These are phyloP conservation scores for Biscutella laevigata DNA, from an alignment of 441 rosid species.

Conservation along the genomic window DNA sequence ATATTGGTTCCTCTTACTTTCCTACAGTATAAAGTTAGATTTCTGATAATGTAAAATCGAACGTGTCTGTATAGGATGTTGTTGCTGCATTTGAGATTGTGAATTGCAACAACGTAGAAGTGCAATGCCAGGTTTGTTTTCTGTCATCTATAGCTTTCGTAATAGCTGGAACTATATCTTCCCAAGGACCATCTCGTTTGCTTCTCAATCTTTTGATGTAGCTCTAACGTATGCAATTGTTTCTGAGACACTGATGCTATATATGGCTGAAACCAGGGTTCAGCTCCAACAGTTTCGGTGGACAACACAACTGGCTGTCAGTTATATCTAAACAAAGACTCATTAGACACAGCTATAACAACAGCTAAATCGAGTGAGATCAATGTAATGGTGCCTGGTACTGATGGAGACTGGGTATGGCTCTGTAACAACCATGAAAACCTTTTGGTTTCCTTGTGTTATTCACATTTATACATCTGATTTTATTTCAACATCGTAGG, in stretches of 20 bases:
- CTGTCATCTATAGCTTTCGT: neutral
- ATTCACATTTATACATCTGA: neutral
- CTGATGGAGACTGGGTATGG: constrained; percentile 76
- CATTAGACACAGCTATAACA: constrained; percentile 66
- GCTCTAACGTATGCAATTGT: neutral
- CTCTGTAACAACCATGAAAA: neutral
- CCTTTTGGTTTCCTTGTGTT: neutral
- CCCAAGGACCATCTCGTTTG: neutral
- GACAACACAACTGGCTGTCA: constrained; percentile 91
- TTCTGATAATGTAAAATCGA: neutral
- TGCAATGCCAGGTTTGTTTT: constrained; percentile 81
- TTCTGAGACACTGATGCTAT: neutral
- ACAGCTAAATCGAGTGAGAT: constrained; percentile 94
- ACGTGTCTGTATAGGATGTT: constrained; percentile 56
- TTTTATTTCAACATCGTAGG: constrained; percentile 36
- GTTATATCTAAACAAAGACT: constrained; percentile 72
- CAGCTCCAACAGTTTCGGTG: constrained; percentile 89
- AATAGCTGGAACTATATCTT: neutral
- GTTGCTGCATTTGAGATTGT: constrained; percentile 97
- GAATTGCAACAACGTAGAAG: constrained; percentile 83
- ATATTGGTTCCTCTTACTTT: neutral
- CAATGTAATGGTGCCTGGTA: constrained; percentile 80
- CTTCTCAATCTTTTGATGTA: neutral
- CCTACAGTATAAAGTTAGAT: neutral
- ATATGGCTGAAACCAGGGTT: constrained; percentile 48